Percentiles rank a stretch among this genome's conserved stretches.
These are phyloP conservation scores for Beauveria rudraprayagi DNA, from an alignment of 2,329 filamentous ascomycete genomes.

Conservation along the genomic window DNA sequence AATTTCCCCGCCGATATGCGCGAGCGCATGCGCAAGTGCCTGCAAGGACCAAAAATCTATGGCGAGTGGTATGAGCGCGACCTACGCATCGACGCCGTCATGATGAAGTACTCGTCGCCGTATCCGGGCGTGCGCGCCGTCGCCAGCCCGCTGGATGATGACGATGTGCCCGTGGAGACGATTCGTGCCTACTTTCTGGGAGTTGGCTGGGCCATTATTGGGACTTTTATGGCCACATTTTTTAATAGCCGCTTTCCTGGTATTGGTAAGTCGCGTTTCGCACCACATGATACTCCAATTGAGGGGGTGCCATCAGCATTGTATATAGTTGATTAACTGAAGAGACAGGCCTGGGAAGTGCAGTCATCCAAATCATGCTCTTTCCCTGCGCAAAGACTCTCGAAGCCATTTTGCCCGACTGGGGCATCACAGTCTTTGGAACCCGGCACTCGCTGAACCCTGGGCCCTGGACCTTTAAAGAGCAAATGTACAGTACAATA, in stretches of 20 bases:
- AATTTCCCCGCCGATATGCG: slow-evolving; percentile 36
- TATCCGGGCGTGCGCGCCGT: slow-evolving; percentile 36
- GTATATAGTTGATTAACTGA: neutral
- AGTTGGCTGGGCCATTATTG: slow-evolving; percentile 30
- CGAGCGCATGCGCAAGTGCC: slow-evolving; percentile 30
- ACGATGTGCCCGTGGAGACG: slow-evolving; percentile 30
- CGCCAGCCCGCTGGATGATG: slow-evolving; percentile 28
- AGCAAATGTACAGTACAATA: slow-evolving; percentile 52
- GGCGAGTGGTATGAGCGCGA: slow-evolving; percentile 34
- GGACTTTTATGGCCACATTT: slow-evolving; percentile 32
- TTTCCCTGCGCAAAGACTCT: slow-evolving; percentile 38
- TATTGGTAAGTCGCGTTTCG: slow-evolving; percentile 21
- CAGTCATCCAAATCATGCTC: slow-evolving; percentile 37
- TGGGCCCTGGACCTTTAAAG: slow-evolving; percentile 48
- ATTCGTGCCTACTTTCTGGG: slow-evolving; percentile 35
- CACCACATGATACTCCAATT: neutral
- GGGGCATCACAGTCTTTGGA: slow-evolving; percentile 35
- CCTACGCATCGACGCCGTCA: slow-evolving; percentile 30
- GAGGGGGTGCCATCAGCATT: neutral
- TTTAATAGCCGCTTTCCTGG: slow-evolving; percentile 33
- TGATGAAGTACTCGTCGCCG: slow-evolving; percentile 33
- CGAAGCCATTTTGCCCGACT: slow-evolving; percentile 35
- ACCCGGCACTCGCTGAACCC: slow-evolving; percentile 40
- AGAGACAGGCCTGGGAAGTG: slow-evolving; percentile 21
- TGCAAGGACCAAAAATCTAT: slow-evolving; percentile 31